Base-by-base conservation (phyloP, 2,329 filamentous ascomycete genomes). In the Penicillium sp. region DNA sequence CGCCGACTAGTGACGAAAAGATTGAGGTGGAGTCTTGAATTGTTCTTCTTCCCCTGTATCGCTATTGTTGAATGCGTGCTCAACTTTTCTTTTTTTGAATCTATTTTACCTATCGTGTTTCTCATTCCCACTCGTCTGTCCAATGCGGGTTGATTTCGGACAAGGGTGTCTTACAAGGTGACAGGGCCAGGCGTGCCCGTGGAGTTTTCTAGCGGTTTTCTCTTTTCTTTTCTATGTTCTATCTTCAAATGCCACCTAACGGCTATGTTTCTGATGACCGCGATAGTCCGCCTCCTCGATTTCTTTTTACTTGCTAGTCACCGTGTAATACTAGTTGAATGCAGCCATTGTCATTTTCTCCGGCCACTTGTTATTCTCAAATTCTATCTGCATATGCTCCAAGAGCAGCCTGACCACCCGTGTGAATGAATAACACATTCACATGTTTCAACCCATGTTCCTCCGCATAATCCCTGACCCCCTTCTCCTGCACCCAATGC, bases 371-470 rank as follows among this genome's bases (percentile, higher is more conserved):
- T 26, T 24, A 26, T 49, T 16, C n/a, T 33, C 16, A 43, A 6
- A 24, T 37, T n/a, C 39, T 22, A 37, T 53, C 50, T 6, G 52
- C 52, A 22, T 54, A 54, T 29, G 44, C 52, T 21, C 65, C 61
- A n/a, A 74, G 48, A 1, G 71, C 69, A 39, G 69, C 64, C 55
- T 74, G 72, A 5, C 72, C 72, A 10, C 72, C 72, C 1, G 72
- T 75, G 60, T 75, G 72, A n/a, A 75, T 69, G 37, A 75, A 74
- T 21, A 75, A 59, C 8, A 64, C 67, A 65, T 74, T 74, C 8
- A 68, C 57, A n/a, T 59, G 45, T n/a, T 61, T 49, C 33, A 57
- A 46, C 2, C 24, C 42, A 33, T 52, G 19, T 11, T 56, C 19
- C 35, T 42, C 53, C 1, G 58, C 43, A 51, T 58, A 64, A 19